Base-by-base conservation (phyloP, 345 rosid species). In the Heritiera littoralis region DNA sequence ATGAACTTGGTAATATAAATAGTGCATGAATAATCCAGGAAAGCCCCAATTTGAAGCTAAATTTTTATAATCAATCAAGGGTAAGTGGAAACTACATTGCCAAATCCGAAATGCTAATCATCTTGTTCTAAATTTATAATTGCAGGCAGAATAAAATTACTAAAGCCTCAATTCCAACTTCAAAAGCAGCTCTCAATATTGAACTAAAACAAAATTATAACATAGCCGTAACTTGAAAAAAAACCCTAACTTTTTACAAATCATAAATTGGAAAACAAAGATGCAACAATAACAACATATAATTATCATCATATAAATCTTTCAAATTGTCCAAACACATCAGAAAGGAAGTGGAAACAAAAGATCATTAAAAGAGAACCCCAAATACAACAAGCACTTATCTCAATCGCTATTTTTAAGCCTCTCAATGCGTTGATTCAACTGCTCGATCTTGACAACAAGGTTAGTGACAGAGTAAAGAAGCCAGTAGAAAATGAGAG, bases 401-500 rank as follows among this genome's bases (percentile, higher is more conserved):
- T 71, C 69, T 83, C 78, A 83, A 20, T 83, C 86, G 73, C 80
- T 63, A 79, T 75, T 89, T 86, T 85, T 91, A 80, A 92, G 89
- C 89, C 91, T 88, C 85, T 94, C 94, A 35, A 94, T 51, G 43
- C 92, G 85, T 88, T 88, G 91, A 66, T 83, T 91, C 84, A 94
- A 81, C 70, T 88, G 90, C 86, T 92, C 93, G 82, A 94, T 87
- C 86, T 66, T 87, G 3, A 89, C 91, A 32, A 92, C 89, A 46
- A 94, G 85, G 67, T 84, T 63, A 18, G 97, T 94, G 17, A 94
- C 89, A 8, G 97, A 92, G 83, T 86, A 94, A 3, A 92, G 86
- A 54, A 94, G 87, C 98, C 98, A 94, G 78, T 94, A 92, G 80
- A 94, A 91, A 60, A 91, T 70, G 55, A 94, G 88, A 4, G 98